Conservation (phyloP, 805 yeast species). For the Hanseniaspora meyeri region DNA sequence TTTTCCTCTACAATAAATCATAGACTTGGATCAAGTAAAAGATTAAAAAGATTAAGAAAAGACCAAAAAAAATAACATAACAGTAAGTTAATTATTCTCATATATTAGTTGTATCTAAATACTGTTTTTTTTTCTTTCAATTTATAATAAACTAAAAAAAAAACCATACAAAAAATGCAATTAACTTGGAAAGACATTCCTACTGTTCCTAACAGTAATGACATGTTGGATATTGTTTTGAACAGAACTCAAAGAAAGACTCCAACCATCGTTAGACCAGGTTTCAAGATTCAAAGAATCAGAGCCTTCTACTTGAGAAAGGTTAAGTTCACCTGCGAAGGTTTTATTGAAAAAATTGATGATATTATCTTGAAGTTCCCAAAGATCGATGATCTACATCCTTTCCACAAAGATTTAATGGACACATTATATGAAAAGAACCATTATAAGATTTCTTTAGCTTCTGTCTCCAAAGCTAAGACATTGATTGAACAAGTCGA, state of each 20-base stretch:
- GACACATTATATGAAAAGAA: slow-evolving; percentile 96
- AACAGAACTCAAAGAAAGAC: slow-evolving; percentile 98
- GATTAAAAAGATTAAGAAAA: not conserved
- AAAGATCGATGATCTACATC: slow-evolving; percentile 92
- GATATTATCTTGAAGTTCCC: slow-evolving; percentile 85
- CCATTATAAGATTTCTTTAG: slow-evolving; percentile 92
- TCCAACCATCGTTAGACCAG: slow-evolving; percentile 96
- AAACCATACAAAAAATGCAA: slow-evolving; percentile 50
- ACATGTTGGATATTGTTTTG: slow-evolving; percentile 87
- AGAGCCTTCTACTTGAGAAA: slow-evolving; percentile 97
- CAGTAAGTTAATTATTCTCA: not conserved
- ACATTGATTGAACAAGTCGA: slow-evolving; percentile 90
- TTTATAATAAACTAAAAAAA: not conserved
- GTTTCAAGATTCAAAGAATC: slow-evolving; percentile 90
- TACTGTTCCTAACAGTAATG: slow-evolving; percentile 81
- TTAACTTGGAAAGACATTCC: slow-evolving; percentile 98
- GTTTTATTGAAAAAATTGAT: slow-evolving; percentile 82
- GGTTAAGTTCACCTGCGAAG: slow-evolving; percentile 91
- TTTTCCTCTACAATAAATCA: no score
- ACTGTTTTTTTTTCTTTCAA: not conserved
- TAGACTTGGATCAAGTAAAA: not conserved
- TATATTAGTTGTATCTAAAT: not conserved
- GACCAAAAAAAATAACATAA: not conserved
- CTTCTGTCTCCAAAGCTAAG: slow-evolving; percentile 88
- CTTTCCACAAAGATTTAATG: slow-evolving; percentile 95